Conservation (phyloP, 2,329 filamentous ascomycete genomes). For the Macrophomina pseudophaseolina region DNA sequence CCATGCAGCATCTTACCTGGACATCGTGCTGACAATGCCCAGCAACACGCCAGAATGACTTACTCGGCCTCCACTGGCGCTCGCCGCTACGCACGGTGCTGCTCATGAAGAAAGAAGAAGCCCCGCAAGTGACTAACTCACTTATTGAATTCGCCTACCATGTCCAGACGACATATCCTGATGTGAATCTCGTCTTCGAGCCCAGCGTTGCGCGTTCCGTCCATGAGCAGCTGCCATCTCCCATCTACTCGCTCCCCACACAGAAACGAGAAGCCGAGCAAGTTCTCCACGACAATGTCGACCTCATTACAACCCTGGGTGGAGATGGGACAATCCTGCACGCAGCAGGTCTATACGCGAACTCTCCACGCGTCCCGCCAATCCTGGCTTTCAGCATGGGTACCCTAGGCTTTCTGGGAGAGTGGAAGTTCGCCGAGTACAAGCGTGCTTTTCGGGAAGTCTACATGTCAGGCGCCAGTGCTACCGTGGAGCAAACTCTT, state of each 20-base stretch:
- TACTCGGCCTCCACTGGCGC: constrained; percentile 71
- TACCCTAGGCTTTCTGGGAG: constrained; percentile 89
- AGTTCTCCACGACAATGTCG: constrained; percentile 74
- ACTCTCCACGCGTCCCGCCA: constrained; percentile 80
- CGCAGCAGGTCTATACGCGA: constrained; percentile 84
- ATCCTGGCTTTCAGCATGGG: constrained; percentile 97
- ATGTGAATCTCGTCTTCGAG: constrained; percentile 83
- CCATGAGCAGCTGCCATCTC: constrained; percentile 72
- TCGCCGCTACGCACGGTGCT: constrained; percentile 71
- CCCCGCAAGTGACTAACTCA: constrained; percentile 59
- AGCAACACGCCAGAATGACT: constrained; percentile 64
- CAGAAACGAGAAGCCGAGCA: constrained; percentile 28
- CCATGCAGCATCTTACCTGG: not conserved
- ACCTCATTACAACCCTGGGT: constrained; percentile 87
- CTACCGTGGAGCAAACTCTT: constrained; percentile 40
- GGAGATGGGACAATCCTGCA: constrained; percentile 91
- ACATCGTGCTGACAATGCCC: constrained; percentile 20
- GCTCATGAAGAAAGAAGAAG: constrained; percentile 69
- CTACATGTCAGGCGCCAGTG: constrained; percentile 76
- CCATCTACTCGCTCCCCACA: constrained; percentile 55
- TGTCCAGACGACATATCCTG: constrained; percentile 78
- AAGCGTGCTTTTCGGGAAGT: constrained; percentile 91
- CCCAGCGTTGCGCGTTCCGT: constrained; percentile 73
- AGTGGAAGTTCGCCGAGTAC: constrained; percentile 95
- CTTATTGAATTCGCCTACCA: constrained; percentile 68